A percentile compares a stretch with the other conserved stretches of the same genome.
Conservation (phyloP, 768 basidiomycete genomes). For the Cystobasidium ongulense region DNA sequence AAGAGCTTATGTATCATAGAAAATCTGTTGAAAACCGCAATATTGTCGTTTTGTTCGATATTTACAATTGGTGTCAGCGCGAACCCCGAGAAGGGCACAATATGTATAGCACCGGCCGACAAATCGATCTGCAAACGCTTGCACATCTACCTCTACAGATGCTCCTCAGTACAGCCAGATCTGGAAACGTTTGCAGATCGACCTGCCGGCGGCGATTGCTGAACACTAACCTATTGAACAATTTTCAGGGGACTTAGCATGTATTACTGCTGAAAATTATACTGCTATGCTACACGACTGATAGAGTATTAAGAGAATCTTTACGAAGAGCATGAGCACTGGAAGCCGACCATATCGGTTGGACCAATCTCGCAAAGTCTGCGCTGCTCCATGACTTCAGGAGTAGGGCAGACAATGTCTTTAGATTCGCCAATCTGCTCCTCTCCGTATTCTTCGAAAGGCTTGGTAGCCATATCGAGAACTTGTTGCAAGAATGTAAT, state of each 20-base stretch:
- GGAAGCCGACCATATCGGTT: slow-evolving; percentile 39
- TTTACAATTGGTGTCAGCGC: too few species aligned
- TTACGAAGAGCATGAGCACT: slow-evolving; percentile 39
- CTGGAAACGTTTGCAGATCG: too few species aligned
- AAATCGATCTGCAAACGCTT: too few species aligned
- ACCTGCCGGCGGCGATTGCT: too few species aligned
- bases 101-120: too few species aligned
- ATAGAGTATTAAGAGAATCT: background rate
- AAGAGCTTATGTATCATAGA: too few species aligned
- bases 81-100: background rate
- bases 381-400: slow-evolving; percentile 35
- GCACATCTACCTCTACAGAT: too few species aligned
- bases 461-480: slow-evolving; percentile 77
- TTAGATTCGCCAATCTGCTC: slow-evolving; percentile 53
- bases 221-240: too few species aligned
- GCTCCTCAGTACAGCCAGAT: too few species aligned
- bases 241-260: too few species aligned
- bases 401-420: slow-evolving; percentile 17
- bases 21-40: too few species aligned
- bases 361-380: slow-evolving; percentile 36
- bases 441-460: slow-evolving; percentile 80
- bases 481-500: slow-evolving; percentile 69
- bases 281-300: background rate
- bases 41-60: too few species aligned
- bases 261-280: background rate